A percentile compares a stretch with the other conserved stretches of the same genome.
These are phyloP conservation scores for Phytophthora sansomeana DNA, from an alignment of 352 stramenopile species.

Conservation along the genomic window DNA sequence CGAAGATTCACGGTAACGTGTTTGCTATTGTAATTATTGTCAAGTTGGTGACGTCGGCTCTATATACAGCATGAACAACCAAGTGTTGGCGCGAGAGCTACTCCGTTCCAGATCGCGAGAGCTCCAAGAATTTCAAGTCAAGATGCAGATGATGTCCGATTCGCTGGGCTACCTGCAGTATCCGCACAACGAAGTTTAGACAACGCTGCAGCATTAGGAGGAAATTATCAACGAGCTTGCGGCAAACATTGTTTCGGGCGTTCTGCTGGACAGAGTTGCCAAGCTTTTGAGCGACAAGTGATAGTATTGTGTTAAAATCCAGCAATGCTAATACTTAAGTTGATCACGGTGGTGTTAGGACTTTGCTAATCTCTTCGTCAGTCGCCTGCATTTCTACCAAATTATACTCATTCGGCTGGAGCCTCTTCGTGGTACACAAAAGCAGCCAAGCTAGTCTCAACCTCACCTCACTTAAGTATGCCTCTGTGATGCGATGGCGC, in stretches of 20 bases:
- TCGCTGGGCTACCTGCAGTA: conserved; percentile 1
- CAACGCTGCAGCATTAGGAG: no score
- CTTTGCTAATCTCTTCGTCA: no score
- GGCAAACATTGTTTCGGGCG: no score
- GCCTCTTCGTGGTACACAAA: conserved; percentile 2
- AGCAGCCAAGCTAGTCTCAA: conserved; percentile 6
- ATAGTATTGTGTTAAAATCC: no score
- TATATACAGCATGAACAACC: not conserved
- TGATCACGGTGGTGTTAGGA: not conserved
- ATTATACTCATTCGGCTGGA: not conserved
- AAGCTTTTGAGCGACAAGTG: no score
- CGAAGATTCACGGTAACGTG: no score
- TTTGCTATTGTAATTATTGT: no score
- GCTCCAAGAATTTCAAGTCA: conserved; percentile 3
- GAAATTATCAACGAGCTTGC: no score
- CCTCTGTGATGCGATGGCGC: conserved; percentile 4
- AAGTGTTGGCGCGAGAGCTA: conserved; percentile 2
- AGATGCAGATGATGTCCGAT: conserved; percentile 2
- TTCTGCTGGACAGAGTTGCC: no score
- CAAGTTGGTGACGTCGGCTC: not conserved
- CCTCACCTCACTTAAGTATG: not conserved
- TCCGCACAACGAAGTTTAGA: no score
- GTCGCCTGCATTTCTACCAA: conserved; percentile 2
- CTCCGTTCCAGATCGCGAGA: not conserved
- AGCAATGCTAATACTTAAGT: no score